A percentile compares a stretch with the other conserved stretches of the same genome.
Conservation (phyloP, 129 eudicot genomes). For the Erigeron canadensis region DNA sequence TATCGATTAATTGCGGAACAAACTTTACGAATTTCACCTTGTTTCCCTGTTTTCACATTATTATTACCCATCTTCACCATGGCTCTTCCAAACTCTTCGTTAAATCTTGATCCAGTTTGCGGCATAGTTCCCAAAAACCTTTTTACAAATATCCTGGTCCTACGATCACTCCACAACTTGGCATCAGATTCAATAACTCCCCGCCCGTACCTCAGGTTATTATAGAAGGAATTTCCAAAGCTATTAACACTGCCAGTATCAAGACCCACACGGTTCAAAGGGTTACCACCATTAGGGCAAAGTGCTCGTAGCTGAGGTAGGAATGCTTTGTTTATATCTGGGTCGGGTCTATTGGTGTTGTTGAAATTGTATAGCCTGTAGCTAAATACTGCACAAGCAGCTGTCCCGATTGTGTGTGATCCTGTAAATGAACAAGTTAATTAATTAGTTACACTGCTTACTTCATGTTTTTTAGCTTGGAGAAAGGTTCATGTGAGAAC, state of each 20-base stretch:
- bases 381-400: slow-evolving; percentile 59
- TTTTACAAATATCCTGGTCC: slow-evolving; percentile 50
- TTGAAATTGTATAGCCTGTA: slow-evolving; percentile 75
- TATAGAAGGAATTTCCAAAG: slow-evolving; percentile 51
- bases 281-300: slow-evolving; percentile 54
- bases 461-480: too few relatives aligned
- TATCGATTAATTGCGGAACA: slow-evolving; percentile 55
- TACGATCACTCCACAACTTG: slow-evolving; percentile 48
- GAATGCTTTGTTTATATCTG: slow-evolving; percentile 46
- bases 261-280: slow-evolving; percentile 43
- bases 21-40: slow-evolving; percentile 70
- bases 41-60: slow-evolving; percentile 55
- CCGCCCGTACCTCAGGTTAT: slow-evolving; percentile 48
- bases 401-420: slow-evolving; percentile 76
- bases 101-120: slow-evolving; percentile 41
- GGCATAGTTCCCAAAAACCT: slow-evolving; percentile 46
- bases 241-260: slow-evolving; percentile 49
- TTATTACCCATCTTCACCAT: slow-evolving; percentile 78
- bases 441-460: not conserved
- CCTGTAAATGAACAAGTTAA: slow-evolving; percentile 34
- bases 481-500: too few relatives aligned
- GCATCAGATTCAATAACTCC: slow-evolving; percentile 75
- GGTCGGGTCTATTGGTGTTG: slow-evolving; percentile 48
- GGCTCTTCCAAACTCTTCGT: slow-evolving; percentile 58
- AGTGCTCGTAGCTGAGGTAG: slow-evolving; percentile 50